A percentile compares a stretch with the other conserved stretches of the same genome.
phyloP scores from a whole-genome alignment of 306 rosid species.

The Gastrolobium villosum region DNA sequence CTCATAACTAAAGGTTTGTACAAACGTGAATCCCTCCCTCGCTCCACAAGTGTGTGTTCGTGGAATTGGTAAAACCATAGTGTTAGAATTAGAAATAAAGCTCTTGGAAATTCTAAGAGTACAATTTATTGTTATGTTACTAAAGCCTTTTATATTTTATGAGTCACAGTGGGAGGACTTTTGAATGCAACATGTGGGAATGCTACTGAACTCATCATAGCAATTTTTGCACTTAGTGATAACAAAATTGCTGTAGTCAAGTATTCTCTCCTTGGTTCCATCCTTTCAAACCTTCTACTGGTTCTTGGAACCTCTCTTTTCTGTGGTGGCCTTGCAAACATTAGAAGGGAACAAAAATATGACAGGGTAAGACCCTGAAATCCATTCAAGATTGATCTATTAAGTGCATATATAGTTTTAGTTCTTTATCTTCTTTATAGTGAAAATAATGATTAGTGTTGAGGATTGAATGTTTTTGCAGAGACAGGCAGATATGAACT shows the following conservation, averaged over 20 bases:
- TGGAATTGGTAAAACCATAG: background rate
- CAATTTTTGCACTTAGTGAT: constrained; percentile 71
- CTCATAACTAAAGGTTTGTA: too few species aligned
- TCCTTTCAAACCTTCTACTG: constrained; percentile 89
- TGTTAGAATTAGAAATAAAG: background rate
- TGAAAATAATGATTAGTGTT: constrained; percentile 8
- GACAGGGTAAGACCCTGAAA: constrained; percentile 66
- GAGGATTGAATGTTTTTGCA: constrained; percentile 44
- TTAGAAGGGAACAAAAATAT: constrained; percentile 63
- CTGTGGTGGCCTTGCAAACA: constrained; percentile 79
- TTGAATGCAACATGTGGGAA: constrained; percentile 97
- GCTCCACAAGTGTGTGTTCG: too few species aligned
- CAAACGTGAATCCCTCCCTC: too few species aligned
- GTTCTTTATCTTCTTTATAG: background rate
- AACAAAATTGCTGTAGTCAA: constrained; percentile 80
- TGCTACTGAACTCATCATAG: constrained; percentile 86
- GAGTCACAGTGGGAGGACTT: constrained; percentile 82
- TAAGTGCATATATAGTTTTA: background rate
- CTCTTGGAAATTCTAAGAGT: background rate
- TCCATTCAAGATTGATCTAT: background rate
- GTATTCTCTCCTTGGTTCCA: constrained; percentile 91
- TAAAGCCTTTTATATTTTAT: background rate
- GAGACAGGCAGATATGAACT: constrained; percentile 88
- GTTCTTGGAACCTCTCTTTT: constrained; percentile 91
- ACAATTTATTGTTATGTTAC: constrained; percentile 12